A percentile compares a stretch with the other conserved stretches of the same genome.
These are phyloP conservation scores for Chenopodium formosanum DNA, from an alignment of 148 eudicot species.

Conservation along the genomic window DNA sequence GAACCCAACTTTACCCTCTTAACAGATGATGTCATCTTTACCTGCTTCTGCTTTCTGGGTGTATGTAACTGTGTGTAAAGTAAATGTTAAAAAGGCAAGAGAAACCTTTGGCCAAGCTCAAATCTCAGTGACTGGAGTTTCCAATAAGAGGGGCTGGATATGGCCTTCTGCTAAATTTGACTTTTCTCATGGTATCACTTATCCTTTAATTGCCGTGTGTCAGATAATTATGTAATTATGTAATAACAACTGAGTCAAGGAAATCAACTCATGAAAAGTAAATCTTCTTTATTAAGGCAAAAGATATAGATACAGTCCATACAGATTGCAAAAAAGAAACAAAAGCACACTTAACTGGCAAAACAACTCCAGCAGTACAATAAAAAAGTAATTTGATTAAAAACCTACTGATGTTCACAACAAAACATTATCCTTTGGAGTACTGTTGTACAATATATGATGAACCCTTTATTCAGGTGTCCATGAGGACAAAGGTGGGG, in stretches of 20 bases:
- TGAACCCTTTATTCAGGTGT: slow-evolving; percentile 21
- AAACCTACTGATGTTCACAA: neutral
- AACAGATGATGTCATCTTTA: neutral
- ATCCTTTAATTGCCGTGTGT: neutral
- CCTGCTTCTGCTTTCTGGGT: neutral
- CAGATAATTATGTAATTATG: neutral
- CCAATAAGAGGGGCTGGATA: too few species aligned
- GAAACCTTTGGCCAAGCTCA: slow-evolving; percentile 4
- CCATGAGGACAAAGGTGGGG: slow-evolving; percentile 44
- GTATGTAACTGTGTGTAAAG: neutral
- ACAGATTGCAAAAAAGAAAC: neutral
- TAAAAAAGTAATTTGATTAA: neutral
- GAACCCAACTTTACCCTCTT: neutral
- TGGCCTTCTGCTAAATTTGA: neutral
- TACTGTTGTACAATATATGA: neutral
- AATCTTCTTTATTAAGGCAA: neutral
- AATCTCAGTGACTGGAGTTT: neutral
- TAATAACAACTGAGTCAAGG: neutral
- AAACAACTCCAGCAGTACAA: neutral
- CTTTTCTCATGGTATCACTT: neutral
- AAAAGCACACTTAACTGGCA: neutral
- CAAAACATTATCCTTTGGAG: neutral
- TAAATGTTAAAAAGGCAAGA: neutral
- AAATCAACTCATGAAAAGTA: neutral
- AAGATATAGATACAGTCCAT: neutral